Conservation (phyloP, 768 basidiomycete genomes). For the Daedaleopsis nitida region DNA sequence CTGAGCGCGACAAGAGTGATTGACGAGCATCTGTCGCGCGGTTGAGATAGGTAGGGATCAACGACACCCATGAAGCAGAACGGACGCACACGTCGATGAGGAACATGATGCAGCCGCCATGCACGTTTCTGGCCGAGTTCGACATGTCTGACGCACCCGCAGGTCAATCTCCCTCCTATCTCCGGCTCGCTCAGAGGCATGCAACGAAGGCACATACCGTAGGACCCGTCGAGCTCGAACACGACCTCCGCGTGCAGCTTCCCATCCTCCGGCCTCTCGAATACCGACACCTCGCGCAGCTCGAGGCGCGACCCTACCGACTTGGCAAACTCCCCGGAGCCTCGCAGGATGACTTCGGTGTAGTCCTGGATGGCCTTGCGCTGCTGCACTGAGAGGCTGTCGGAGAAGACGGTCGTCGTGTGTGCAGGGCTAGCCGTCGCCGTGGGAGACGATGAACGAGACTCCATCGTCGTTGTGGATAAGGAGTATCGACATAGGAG, state of each 20-base stretch:
- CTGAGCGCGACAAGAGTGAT: neutral
- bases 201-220: neutral
- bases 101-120: slow-evolving; percentile 11
- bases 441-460: too few relatives aligned
- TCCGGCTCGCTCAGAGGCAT: neutral
- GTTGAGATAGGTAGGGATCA: neutral
- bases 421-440: too few relatives aligned
- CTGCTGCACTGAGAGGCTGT: neutral
- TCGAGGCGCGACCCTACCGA: neutral
- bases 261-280: slow-evolving; percentile 8
- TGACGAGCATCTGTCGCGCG: slow-evolving; percentile 5
- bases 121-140: neutral
- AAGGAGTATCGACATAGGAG: too few relatives aligned
- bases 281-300: neutral
- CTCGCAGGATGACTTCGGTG: neutral
- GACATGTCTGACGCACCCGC: slow-evolving; percentile 6
- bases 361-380: neutral
- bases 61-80: neutral
- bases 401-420: neutral
- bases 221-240: neutral
- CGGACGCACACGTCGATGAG: slow-evolving; percentile 14
- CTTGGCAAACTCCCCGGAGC: neutral
- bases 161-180: neutral
- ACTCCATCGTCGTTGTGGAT: too few relatives aligned
- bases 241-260: slow-evolving; percentile 7